Conservation (phyloP, 148 eudicot species). For the Gaultheria prostrata region DNA sequence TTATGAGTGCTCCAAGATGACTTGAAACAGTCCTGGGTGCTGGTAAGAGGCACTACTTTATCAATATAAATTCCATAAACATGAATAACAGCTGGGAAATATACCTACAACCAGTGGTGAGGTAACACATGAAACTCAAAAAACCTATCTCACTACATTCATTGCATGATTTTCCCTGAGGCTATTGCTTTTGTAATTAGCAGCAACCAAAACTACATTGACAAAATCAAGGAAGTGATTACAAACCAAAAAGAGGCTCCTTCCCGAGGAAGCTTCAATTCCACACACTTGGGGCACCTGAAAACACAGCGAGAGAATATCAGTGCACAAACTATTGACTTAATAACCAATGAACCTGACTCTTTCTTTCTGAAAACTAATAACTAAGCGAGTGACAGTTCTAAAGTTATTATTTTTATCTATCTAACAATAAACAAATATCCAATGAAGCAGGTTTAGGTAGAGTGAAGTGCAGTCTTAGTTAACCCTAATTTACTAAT, state of each 20-base stretch:
- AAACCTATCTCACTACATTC: not conserved
- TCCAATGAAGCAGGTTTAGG: too few relatives aligned
- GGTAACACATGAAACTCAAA: not conserved
- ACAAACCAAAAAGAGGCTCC: constrained; percentile 91
- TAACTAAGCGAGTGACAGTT: too few relatives aligned
- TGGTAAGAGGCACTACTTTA: constrained; percentile 25
- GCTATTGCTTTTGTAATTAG: not conserved
- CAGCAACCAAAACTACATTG: constrained; percentile 2
- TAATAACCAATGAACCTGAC: not conserved
- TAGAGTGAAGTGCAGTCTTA: not conserved
- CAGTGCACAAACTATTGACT: not conserved
- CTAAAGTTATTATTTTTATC: too few relatives aligned
- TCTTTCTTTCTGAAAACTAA: not conserved
- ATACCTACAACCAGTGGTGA: not conserved
- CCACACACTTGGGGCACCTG: constrained; percentile 96
- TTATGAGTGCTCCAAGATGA: constrained; percentile 95
- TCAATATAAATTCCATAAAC: constrained; percentile 15
- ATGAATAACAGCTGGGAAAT: not conserved
- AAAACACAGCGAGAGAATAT: constrained; percentile 1
- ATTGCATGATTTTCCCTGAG: not conserved
- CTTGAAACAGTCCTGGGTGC: constrained; percentile 98
- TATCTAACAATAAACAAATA: too few relatives aligned
- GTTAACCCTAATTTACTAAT: not conserved
- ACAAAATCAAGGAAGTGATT: not conserved
- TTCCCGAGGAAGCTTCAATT: constrained; percentile 84